Base-by-base conservation (phyloP, 495 filamentous ascomycete genomes). In the Pyrenopolyporus hunteri region DNA sequence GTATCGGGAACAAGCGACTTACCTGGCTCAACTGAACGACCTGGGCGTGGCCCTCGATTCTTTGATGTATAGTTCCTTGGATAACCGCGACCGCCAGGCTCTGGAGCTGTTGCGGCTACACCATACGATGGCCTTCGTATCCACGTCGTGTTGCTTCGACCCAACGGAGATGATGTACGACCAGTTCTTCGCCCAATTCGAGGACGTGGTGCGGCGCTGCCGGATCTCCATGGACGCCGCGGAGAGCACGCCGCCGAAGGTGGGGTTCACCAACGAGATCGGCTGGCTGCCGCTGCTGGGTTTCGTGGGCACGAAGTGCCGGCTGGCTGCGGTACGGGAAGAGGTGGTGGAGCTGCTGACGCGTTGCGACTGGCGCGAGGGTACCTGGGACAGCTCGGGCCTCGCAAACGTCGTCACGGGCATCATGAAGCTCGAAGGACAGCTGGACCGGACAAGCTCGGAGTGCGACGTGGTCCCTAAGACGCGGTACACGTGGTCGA, bases 131-230 rank as follows among this genome's bases (percentile, higher is more conserved):
- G 57, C 62, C 5, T 36, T 55, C 6, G 13, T 67, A 13, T 17
- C 56, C 3, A 50, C 54, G 5, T 39, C 53, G 9, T 70, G 67
- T 46, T 67, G 63, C 22, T 58, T 70, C 22, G 67, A 70, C 20
- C 26, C 59, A 26, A 50, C 67, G 3, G 67, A 70, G 49, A 67
- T 55, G 58, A 55, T 50, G 63, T 70, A 63, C 49, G 67, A 70
- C 42, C 52, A 59, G 3, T 70, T 48, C 13, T 32, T 57, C 1
- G 45, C 54, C 8, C 54, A 66, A 29, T 70, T 66, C 59, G 59
- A 66, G 29, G 63, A 67, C 42, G 40, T 63, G 10, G 45, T 67
- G 1, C 52, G 40, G 16, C 63, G 63, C 3, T 67, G 58, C 31
- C 54, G 43, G 54, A 31, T 59, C 4, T 55, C 67, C 28, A 31